A percentile compares a stretch with the other conserved stretches of the same genome.
These are phyloP conservation scores for Tricholoma saponaceum DNA, from an alignment of 768 basidiomycete genomes.

Conservation along the genomic window DNA sequence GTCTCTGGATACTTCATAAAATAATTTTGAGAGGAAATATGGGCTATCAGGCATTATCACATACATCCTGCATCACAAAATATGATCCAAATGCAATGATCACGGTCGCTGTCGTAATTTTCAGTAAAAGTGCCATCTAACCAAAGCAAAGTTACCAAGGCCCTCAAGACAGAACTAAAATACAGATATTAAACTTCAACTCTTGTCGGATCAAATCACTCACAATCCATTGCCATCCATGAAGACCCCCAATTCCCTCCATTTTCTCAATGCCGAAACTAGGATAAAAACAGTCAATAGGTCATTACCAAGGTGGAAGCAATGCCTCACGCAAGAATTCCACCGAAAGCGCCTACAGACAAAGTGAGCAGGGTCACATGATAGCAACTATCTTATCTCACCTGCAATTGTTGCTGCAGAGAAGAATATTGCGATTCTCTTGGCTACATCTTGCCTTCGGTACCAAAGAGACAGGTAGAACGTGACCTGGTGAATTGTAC, in stretches of 20 bases:
- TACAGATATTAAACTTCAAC: not conserved
- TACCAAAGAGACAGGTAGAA: slow-evolving; percentile 59
- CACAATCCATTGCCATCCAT: slow-evolving; percentile 51
- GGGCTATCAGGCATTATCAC: slow-evolving; percentile 9
- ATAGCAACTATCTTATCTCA: not conserved
- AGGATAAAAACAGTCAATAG: slow-evolving; percentile 17
- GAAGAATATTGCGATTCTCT: slow-evolving; percentile 61
- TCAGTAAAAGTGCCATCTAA: not conserved
- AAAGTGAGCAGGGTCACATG: not conserved
- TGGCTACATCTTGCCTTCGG: slow-evolving; percentile 51
- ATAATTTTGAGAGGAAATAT: not conserved
- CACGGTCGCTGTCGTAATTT: slow-evolving; percentile 24
- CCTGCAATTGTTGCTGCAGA: slow-evolving; percentile 56
- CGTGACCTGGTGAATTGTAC: slow-evolving; percentile 23
- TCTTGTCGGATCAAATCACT: slow-evolving; percentile 9
- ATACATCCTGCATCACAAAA: slow-evolving; percentile 53
- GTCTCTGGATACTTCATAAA: slow-evolving; percentile 49
- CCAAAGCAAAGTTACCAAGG: slow-evolving; percentile 17
- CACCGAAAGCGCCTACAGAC: slow-evolving; percentile 38
- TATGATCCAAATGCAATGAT: slow-evolving; percentile 37
- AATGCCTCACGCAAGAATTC: slow-evolving; percentile 41
- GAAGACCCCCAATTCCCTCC: slow-evolving; percentile 34
- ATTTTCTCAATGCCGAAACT: slow-evolving; percentile 44
- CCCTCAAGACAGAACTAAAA: slow-evolving; percentile 44
- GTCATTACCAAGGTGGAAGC: not conserved